Evolutionary conservation across 2,329 filamentous ascomycete species (phyloP).

Genomic region (Fusarium lyarnte): DNA sequence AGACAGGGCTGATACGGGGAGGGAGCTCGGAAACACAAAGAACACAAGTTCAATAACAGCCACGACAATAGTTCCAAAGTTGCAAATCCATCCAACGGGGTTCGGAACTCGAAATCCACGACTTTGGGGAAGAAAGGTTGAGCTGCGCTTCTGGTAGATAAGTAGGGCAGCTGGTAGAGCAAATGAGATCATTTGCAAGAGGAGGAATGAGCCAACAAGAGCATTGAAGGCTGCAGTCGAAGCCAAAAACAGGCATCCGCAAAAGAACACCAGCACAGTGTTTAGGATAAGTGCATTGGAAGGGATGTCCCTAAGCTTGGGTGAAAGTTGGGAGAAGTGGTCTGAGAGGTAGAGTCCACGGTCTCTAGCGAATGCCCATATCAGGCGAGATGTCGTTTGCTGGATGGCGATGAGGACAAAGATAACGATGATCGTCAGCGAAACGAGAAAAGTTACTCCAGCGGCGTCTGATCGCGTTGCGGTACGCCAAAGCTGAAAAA

Average conservation of each 20-base stretch:
- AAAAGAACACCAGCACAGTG: neutral
- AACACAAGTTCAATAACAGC: neutral
- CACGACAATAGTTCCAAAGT: neutral
- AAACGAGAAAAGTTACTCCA: neutral
- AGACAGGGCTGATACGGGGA: neutral
- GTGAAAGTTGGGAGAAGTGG: neutral
- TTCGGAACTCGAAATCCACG: neutral
- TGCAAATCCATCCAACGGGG: neutral
- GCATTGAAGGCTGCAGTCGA: neutral
- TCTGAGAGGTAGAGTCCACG: neutral
- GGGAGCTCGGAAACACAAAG: neutral
- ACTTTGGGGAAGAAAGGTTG: neutral
- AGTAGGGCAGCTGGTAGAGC: neutral
- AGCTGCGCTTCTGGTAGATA: neutral
- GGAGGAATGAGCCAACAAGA: neutral
- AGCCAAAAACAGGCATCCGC: neutral
- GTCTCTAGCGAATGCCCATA: neutral
- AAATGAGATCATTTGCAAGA: neutral
- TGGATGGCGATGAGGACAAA: neutral
- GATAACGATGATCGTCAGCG: neutral
- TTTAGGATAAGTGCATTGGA: neutral
- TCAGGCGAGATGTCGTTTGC: neutral
- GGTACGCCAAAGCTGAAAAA: neutral
- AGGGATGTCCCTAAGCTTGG: neutral
- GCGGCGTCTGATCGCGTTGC: neutral